phyloP scores from a whole-genome alignment of 1,139 yeast species.

The Scheffersomyces segobiensis region DNA sequence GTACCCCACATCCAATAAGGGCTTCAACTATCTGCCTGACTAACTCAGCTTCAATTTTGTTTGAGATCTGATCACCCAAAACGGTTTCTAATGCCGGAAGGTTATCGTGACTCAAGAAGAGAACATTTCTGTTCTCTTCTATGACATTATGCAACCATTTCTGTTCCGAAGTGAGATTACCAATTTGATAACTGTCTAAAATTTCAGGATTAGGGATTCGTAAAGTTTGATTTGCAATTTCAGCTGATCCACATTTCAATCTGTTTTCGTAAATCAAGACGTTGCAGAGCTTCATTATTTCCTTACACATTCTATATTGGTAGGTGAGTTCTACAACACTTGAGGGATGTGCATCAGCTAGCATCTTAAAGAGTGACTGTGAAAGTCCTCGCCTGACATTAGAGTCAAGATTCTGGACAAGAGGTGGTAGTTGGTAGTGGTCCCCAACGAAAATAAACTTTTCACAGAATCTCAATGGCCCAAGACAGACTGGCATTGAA shows the following conservation, averaged over 20 bases:
- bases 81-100: conserved; percentile 60
- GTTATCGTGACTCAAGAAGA: conserved; percentile 77
- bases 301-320: conserved; percentile 92
- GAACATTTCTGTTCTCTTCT: conserved; percentile 50
- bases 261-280: conserved; percentile 73
- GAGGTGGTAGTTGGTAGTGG: conserved; percentile 87
- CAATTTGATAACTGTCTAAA: conserved; percentile 4
- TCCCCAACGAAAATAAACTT: conserved; percentile 92
- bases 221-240: conserved; percentile 60
- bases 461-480: conserved; percentile 77
- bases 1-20: conserved; percentile 61
- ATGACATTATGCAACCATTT: conserved; percentile 36
- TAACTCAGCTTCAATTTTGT: conserved; percentile 68
- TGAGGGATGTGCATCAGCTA: conserved; percentile 71
- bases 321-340: conserved; percentile 72
- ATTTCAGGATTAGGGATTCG: conserved; percentile 40
- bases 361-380: conserved; percentile 68
- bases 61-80: conserved; percentile 68
- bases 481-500: conserved; percentile 85
- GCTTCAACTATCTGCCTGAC: conserved; percentile 63
- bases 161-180: conserved; percentile 11
- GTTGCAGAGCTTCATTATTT: conserved; percentile 83
- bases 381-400: conserved; percentile 65
- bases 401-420: conserved; percentile 64
- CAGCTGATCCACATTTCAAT: conserved; percentile 70